Base-by-base conservation (phyloP, 2,329 filamentous ascomycete genomes). In the Fusarium mundagurra region DNA sequence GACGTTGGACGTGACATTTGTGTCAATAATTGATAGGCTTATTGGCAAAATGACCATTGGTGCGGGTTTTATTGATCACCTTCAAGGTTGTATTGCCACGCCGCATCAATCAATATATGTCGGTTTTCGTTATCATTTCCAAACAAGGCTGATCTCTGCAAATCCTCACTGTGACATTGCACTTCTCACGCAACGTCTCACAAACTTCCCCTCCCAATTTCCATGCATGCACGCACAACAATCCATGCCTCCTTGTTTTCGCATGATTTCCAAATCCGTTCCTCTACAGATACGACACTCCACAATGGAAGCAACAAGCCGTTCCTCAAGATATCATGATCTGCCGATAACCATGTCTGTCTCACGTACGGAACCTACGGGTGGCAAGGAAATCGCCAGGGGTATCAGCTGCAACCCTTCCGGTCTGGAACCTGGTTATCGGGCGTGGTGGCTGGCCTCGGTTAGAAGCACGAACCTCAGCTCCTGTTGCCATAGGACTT, bases 371-470 rank as follows among this genome's bases (percentile, higher is more conserved):
- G 48, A 53, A 53, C 53, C 64, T 27, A 50, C 63, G 31, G 66
- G 61, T n/a, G 74, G 72, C 39, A 75, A 36, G 29, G 51, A 43
- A 64, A 77, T 66, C 14, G 55, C 67, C 10, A 76, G 53, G 29
- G 74, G 71, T 29, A 72, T 41, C n/a, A 72, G 64, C 36, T 67
- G 38, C 16, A 75, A 34, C 18, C 67, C 58, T 12, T 68, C 61
- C 38, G 53, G 64, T 8, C 22, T 54, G 24, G 53, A 24, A 7
- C 65, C 55, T 29, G 73, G 43, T 16, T 71, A 36, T 20, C 71
- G 53, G 20, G 70, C 65, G 43, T 64, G 60, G 18, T 55, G 60
- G 16, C 48, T 51, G 7, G 69, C 62, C 39, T 64, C 43, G 5
- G 51, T 18, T 24, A 71, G 74, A 38, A 76, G 34, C 18, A 47